Base-by-base conservation (phyloP, 2,329 filamentous ascomycete genomes). In the Niveomyces coronatus region DNA sequence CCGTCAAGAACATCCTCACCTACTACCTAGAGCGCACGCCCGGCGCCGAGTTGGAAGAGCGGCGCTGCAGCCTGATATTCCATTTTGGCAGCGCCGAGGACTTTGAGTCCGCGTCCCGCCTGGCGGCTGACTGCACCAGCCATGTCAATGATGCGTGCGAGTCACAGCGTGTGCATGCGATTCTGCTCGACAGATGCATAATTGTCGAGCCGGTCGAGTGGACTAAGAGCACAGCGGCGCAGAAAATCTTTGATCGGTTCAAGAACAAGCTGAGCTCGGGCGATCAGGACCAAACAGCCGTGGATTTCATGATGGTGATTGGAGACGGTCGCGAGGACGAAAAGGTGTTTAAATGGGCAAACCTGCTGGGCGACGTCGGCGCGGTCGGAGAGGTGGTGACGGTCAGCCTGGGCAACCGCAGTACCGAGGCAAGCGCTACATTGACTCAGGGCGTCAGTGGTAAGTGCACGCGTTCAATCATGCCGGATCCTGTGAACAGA, bases 111-210 rank as follows among this genome's bases (percentile, higher is more conserved):
- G 88, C 88, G 0, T 70, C 74, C 41, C 79, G 86, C 15, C 82
- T 88, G 50, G 89, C 87, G 0, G 83, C 82, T 15, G 89, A 96
- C 55, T 94, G 87, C 53, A 86, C 86, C 1, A 88, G 85, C 45
- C 88, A 95, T 52, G 91, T 96, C 67, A 96, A 96, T 54, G 88
- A 94, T 53, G 84, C 86, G 0, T 94, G 87, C 55, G 81, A 86
- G 54, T 76, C 73, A 39, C 85, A 93, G 59, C 74, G 79, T 22
- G 82, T 96, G 4, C 85, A 87, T 53, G 89, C 89, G 5, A 75
- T 94, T 14, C 81, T 84, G 2, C 67, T 85, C 11, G 84, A 91
- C 40, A 78, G 85, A 22, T 82, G 79, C 29, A 78, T 96, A 35
- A 70, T 88, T 9, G 85, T 95, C 13, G 88, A 94, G 56, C 82